Conservation (phyloP, 805 yeast species). For the Hanseniaspora hatyaiensis region DNA sequence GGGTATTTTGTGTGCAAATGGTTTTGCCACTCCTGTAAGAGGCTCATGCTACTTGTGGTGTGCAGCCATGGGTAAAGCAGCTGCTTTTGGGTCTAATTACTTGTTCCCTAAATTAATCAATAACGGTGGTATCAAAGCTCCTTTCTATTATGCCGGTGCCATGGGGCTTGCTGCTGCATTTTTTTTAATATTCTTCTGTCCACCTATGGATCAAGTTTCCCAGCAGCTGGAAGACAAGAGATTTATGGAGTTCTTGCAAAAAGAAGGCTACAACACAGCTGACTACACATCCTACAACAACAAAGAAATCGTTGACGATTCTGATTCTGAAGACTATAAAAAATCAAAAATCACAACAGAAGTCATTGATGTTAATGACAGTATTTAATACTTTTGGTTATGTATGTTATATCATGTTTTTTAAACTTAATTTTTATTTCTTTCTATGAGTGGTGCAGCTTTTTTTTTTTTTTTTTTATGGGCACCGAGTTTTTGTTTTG, state of each 20-base stretch:
- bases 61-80: slow-evolving; percentile 84
- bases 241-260: slow-evolving; percentile 54
- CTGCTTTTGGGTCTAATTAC: slow-evolving; percentile 85
- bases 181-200: slow-evolving; percentile 54
- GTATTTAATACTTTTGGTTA: background rate
- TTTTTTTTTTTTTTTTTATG: background rate
- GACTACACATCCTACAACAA: background rate
- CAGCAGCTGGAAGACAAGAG: slow-evolving; percentile 63
- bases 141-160: slow-evolving; percentile 14
- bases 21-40: slow-evolving; percentile 75
- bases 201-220: slow-evolving; percentile 74
- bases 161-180: slow-evolving; percentile 28
- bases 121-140: slow-evolving; percentile 51
- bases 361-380: background rate
- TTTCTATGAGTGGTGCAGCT: too few relatives aligned
- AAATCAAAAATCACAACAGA: background rate
- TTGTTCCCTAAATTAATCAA: slow-evolving; percentile 71
- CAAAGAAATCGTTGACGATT: background rate
- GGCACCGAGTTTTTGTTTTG: background rate
- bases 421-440: too few relatives aligned
- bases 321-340: background rate
- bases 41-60: slow-evolving; percentile 86
- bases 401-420: background rate
- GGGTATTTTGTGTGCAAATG: slow-evolving; percentile 78
- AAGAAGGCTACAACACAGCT: slow-evolving; percentile 55